These are phyloP conservation scores for Cadophora gregata DNA, from an alignment of 2,329 filamentous ascomycete genomes.

Conservation along the genomic window DNA sequence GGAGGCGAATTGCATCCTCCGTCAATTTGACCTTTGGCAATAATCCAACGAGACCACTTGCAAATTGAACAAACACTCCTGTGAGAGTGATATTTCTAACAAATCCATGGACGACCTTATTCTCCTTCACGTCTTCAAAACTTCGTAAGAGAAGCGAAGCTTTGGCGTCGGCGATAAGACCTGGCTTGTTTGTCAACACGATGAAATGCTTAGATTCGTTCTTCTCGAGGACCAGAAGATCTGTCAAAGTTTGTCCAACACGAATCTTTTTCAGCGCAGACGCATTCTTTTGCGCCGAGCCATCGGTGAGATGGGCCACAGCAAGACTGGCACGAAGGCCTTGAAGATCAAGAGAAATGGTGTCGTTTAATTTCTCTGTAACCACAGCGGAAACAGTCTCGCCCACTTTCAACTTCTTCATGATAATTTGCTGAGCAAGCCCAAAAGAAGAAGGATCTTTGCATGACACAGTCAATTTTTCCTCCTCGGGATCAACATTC, in stretches of 20 bases:
- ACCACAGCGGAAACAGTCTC: conserved; percentile 79
- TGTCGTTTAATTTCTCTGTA: conserved; percentile 79
- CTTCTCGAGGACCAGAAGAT: conserved; percentile 88
- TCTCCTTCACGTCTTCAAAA: conserved; percentile 75
- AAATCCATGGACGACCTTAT: conserved; percentile 75
- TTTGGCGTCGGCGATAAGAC: conserved; percentile 76
- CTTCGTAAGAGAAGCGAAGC: conserved; percentile 72
- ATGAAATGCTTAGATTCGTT: conserved; percentile 78
- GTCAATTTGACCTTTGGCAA: conserved; percentile 80
- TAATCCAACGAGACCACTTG: conserved; percentile 76
- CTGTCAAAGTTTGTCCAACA: conserved; percentile 81
- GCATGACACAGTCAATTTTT: conserved; percentile 86
- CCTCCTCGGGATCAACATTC: conserved; percentile 73
- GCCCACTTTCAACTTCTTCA: conserved; percentile 76
- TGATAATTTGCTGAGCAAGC: conserved; percentile 74
- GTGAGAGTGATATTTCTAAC: conserved; percentile 83
- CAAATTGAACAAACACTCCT: conserved; percentile 89
- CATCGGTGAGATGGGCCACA: conserved; percentile 83
- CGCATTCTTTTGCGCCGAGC: conserved; percentile 77
- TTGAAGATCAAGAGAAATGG: conserved; percentile 77
- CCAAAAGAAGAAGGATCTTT: conserved; percentile 85
- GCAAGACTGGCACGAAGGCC: conserved; percentile 80
- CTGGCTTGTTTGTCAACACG: conserved; percentile 81
- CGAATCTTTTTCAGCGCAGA: conserved; percentile 80
- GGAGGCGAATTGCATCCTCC: conserved; percentile 68